Evolutionary conservation across 495 filamentous ascomycete genomes (phyloP).

Genomic region (Hypoxylon fuscum): DNA sequence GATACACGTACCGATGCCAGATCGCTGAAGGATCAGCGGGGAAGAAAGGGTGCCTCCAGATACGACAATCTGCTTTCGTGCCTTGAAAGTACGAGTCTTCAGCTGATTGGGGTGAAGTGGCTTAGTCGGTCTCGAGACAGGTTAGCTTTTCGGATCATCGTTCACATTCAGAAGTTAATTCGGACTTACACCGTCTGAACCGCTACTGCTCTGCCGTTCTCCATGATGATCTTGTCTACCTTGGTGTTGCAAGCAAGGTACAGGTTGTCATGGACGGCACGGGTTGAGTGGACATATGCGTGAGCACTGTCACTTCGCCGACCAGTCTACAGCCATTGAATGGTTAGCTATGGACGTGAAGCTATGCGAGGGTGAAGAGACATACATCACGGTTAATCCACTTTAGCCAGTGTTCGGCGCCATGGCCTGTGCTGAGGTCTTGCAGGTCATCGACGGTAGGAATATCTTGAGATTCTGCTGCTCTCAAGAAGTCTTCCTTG

Average conservation of each 20-base stretch:
- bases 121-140: constrained; percentile 51
- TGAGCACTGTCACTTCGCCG: constrained; percentile 79
- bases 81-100: constrained; percentile 67
- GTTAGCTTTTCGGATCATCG: not conserved
- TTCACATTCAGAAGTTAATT: too few species aligned
- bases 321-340: constrained; percentile 57
- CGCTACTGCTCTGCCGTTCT: constrained; percentile 71
- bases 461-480: constrained; percentile 80
- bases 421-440: constrained; percentile 70
- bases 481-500: constrained; percentile 81
- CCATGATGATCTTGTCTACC: constrained; percentile 81
- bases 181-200: constrained; percentile 59
- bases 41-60: constrained; percentile 84
- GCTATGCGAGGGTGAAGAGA: constrained; percentile 11
- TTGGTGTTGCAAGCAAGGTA: constrained; percentile 83
- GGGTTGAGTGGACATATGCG: constrained; percentile 75
- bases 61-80: constrained; percentile 80
- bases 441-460: constrained; percentile 75
- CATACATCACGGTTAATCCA: constrained; percentile 75
- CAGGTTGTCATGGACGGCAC: constrained; percentile 72
- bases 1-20: constrained; percentile 62
- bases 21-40: constrained; percentile 80
- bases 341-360: constrained; percentile 14
- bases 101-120: constrained; percentile 51
- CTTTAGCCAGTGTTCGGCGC: constrained; percentile 69